Evolutionary conservation across 805 yeast genomes (phyloP), one percentile per base, ranked within the genome.

Genomic region (Limtongozyma cylindracea): DNA sequence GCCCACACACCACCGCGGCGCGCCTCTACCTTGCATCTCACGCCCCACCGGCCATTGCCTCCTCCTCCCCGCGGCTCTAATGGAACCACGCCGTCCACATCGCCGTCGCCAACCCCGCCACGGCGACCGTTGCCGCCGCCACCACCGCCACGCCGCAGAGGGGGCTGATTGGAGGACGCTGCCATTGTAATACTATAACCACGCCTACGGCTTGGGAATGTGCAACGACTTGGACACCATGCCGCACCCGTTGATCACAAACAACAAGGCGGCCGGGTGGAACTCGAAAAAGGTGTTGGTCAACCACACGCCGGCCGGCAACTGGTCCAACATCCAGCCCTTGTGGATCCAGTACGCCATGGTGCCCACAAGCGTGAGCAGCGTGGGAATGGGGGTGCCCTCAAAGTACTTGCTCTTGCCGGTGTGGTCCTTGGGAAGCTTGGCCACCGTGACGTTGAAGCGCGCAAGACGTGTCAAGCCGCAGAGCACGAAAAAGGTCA

Each of bases 311-410:
- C 93, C 91, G 13, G 66, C 62, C 5, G 91, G 84, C 25, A 84
- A 45, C 12, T 53, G 36, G 12, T 50, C 56, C 29, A 51, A 42
- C 24, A 63, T 61, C 24, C 49, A 55, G 21, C 42, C 47, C 21
- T 56, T 49, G 29, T 53, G 54, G 4, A 74, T 76, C 34, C 71
- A 57, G 25, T 47, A 48, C 3, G 77, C 74, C 78, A 84, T 70
- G 17, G 64, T 38, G 2, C 50, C 51, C 10, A 88, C 93, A 41
- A 84, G 55, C 22, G 59, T 49, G 31, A 88, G 53, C 18, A 91
- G 69, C 2, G 91, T 66, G 25, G 98, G 98, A 31, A 88, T 80
- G 8, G 98, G 98, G 23, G 88, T 61, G 3, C 98, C 98, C 51
- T 88, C 98, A 43, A 88, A 88, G 48, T 67, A 84, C 39, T 73